Conservation (phyloP, 2,329 filamentous ascomycete genomes). For the Penicillium brevicompactum region DNA sequence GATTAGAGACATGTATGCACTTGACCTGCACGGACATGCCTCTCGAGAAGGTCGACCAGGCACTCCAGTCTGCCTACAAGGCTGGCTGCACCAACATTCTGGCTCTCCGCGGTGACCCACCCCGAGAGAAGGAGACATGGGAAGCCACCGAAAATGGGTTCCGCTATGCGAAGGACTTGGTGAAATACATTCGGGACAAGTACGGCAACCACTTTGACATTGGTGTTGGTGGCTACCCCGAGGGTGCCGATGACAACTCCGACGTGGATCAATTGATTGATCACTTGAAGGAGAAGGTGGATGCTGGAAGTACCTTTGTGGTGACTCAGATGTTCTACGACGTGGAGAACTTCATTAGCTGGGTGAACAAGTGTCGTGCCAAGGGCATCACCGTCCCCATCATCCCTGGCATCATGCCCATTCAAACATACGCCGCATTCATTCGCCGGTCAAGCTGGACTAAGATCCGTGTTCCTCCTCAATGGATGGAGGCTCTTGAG, state of each 20-base stretch:
- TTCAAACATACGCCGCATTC: slow-evolving; percentile 93
- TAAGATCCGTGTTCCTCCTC: slow-evolving; percentile 76
- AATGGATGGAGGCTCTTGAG: slow-evolving; percentile 80
- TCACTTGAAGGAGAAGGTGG: slow-evolving; percentile 95
- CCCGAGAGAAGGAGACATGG: slow-evolving; percentile 92
- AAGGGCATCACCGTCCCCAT: slow-evolving; percentile 83
- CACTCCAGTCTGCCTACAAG: slow-evolving; percentile 84
- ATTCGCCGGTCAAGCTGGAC: slow-evolving; percentile 88
- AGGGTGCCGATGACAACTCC: slow-evolving; percentile 91
- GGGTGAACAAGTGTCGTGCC: slow-evolving; percentile 83
- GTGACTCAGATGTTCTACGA: slow-evolving; percentile 99
- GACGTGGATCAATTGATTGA: slow-evolving; percentile 82
- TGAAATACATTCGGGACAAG: slow-evolving; percentile 74
- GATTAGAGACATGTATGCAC: slow-evolving; percentile 98
- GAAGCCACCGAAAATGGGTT: slow-evolving; percentile 84
- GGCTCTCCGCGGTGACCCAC: slow-evolving; percentile 88
- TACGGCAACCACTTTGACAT: slow-evolving; percentile 95
- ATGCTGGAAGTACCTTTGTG: slow-evolving; percentile 89
- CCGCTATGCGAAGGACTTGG: slow-evolving; percentile 88
- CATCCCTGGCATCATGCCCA: slow-evolving; percentile 87
- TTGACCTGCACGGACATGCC: slow-evolving; percentile 99
- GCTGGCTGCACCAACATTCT: slow-evolving; percentile 97
- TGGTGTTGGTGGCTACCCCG: slow-evolving; percentile 93
- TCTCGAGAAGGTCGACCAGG: slow-evolving; percentile 84
- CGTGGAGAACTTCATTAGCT: slow-evolving; percentile 88